Evolutionary conservation across 1,139 yeast genomes (phyloP).

Genomic region (Candida buenavistaensis): DNA sequence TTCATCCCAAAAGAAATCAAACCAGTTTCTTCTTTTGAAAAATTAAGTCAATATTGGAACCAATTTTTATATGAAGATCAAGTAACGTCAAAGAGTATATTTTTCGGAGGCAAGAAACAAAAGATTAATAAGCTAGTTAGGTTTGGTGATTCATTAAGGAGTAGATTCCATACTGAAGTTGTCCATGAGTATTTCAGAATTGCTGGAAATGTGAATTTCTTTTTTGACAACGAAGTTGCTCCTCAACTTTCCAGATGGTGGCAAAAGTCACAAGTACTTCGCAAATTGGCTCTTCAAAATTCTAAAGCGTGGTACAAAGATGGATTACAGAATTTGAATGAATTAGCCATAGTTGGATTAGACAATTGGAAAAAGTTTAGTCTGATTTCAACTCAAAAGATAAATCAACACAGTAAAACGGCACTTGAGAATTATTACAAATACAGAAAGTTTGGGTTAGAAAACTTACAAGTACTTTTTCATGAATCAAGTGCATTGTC

Average conservation of each 20-base stretch:
- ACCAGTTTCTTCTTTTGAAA: slow-evolving; percentile 11
- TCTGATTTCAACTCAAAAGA: neutral
- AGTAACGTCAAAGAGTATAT: slow-evolving; percentile 2
- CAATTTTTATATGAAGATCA: slow-evolving; percentile 16
- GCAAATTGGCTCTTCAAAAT: neutral
- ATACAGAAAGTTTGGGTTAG: slow-evolving; percentile 4
- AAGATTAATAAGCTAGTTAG: slow-evolving; percentile 10
- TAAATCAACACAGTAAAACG: slow-evolving; percentile 1
- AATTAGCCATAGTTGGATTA: slow-evolving; percentile 1
- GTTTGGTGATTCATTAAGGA: slow-evolving; percentile 4
- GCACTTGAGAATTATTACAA: slow-evolving; percentile 3
- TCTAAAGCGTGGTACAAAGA: slow-evolving; percentile 3
- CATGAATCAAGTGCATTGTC: neutral
- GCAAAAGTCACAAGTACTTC: slow-evolving; percentile 2
- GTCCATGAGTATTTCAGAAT: neutral
- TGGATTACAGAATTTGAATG: neutral
- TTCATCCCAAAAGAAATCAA: slow-evolving; percentile 4
- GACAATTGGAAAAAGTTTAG: too few species aligned
- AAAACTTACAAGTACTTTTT: neutral
- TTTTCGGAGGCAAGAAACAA: slow-evolving; percentile 9
- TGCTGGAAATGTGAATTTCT: neutral
- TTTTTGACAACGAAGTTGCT: neutral
- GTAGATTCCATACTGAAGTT: neutral
- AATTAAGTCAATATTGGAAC: slow-evolving; percentile 13
- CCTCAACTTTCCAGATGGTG: slow-evolving; percentile 1